Conservation (phyloP, 495 filamentous ascomycete genomes). For the Xylaria nigripes region DNA sequence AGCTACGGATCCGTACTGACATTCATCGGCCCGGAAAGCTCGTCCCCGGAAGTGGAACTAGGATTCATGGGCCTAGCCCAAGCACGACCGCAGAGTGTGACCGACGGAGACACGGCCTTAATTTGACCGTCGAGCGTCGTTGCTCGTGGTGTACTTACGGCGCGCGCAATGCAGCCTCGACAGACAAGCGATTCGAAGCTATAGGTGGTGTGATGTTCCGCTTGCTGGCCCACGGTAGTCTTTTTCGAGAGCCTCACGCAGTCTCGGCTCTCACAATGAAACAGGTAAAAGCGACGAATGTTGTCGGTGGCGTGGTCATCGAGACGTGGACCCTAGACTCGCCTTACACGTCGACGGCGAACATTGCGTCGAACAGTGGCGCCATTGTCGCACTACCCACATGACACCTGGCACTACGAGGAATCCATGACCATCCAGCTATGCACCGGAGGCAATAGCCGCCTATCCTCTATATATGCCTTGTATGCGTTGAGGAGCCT, state of each 20-base stretch:
- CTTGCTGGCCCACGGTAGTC: conserved; percentile 40
- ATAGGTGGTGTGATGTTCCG: conserved; percentile 43
- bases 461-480: no score
- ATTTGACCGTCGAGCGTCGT: conserved; percentile 41
- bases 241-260: conserved; percentile 39
- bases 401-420: conserved; percentile 2
- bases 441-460: no score
- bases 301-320: conserved; percentile 38
- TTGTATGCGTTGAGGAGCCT: no score
- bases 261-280: conserved; percentile 28
- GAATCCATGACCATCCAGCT: no score
- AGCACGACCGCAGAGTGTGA: conserved; percentile 27
- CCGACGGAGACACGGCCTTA: conserved; percentile 38
- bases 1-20: conserved; percentile 42
- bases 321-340: conserved; percentile 33
- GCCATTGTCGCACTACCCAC: conserved; percentile 17
- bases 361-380: conserved; percentile 23
- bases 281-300: conserved; percentile 28
- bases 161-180: conserved; percentile 24
- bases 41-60: conserved; percentile 36
- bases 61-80: conserved; percentile 29
- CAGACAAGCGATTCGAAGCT: conserved; percentile 33
- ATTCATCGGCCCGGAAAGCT: conserved; percentile 36
- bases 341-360: conserved; percentile 37
- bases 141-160: conserved; percentile 34